These are phyloP conservation scores for Colletotrichum tropicale DNA, from an alignment of 2,329 filamentous ascomycete genomes.

Conservation along the genomic window DNA sequence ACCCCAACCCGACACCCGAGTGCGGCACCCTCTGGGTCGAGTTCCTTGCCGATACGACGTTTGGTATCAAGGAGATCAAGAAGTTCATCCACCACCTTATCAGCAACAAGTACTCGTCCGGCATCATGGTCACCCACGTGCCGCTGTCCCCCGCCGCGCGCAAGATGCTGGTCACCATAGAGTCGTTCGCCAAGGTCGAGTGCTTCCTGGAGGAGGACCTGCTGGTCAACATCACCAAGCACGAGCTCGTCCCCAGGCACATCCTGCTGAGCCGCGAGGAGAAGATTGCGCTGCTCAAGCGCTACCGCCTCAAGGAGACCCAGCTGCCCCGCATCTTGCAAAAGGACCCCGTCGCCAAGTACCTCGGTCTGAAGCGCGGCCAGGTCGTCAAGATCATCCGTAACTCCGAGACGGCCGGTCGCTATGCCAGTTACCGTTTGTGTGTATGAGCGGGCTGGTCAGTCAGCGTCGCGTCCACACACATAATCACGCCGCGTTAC, in stretches of 20 bases:
- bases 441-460: slow-evolving; percentile 54
- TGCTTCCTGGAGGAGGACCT: slow-evolving; percentile 96
- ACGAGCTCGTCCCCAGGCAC: slow-evolving; percentile 95
- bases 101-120: slow-evolving; percentile 82
- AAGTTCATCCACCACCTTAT: slow-evolving; percentile 84
- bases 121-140: slow-evolving; percentile 86
- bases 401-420: slow-evolving; percentile 91
- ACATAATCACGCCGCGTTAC: not conserved
- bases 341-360: slow-evolving; percentile 90
- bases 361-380: slow-evolving; percentile 86
- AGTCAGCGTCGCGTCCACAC: not conserved
- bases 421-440: slow-evolving; percentile 92
- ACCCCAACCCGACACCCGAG: slow-evolving; percentile 73
- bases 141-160: slow-evolving; percentile 85
- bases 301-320: slow-evolving; percentile 96
- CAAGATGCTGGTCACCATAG: slow-evolving; percentile 81
- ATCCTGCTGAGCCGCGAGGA: slow-evolving; percentile 89
- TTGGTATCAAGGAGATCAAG: slow-evolving; percentile 93
- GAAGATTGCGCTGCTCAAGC: slow-evolving; percentile 82
- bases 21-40: slow-evolving; percentile 93
- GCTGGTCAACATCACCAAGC: slow-evolving; percentile 96
- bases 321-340: slow-evolving; percentile 92
- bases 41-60: slow-evolving; percentile 79
- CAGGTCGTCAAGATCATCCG: slow-evolving; percentile 99
- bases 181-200: slow-evolving; percentile 82